Base-by-base conservation (phyloP, 805 yeast species). In the Teunomyces funiuensis region DNA sequence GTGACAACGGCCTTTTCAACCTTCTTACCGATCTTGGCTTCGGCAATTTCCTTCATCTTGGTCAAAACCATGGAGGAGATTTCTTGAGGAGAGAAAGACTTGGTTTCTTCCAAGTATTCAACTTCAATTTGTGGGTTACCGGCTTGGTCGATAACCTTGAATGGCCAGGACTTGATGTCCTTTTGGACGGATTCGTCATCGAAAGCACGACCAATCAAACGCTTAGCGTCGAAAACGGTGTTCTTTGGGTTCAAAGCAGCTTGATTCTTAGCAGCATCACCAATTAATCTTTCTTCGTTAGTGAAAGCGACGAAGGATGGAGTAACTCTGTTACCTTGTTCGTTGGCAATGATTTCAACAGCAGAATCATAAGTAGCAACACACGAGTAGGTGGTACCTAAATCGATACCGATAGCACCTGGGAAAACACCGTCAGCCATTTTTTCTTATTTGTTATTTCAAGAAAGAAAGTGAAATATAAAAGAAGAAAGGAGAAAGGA, bases 381-480 rank as follows among this genome's bases (percentile, higher is more conserved):
- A 70, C 76, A 70, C 54, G 76, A 70, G 67, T 70, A 70, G 51
- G 76, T 70, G 43, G 76, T 70, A 70, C 76, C 76, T 68, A 70
- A 70, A 68, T 70, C 76, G 68, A 70, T 70, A 69, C 76, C 76
- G 60, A 70, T 70, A 66, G 74, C 74, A 85, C 97, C 97, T 83
- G 90, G 93, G 85, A 86, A 89, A 79, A 89, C 93, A 85, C 96
- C 96, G 82, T 89, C 97, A 84, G 90, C 87, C 90, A 84, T 84
- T 73, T 73, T 76, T 55, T 40, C 40, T 33, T 22, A 22, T 22
- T 43, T 31, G 43, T 33, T 40, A 39, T 31, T 36, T 37, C 25
- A 34, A 40, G 20, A 27, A 26, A 19, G 39, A 36, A 22, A 36
- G 31, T 39, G 46, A 36, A 41, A 28, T 25, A 43, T 25, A 39